These are phyloP conservation scores for Malus hybrid DNA, from an alignment of 331 rosid genomes.

Conservation along the genomic window DNA sequence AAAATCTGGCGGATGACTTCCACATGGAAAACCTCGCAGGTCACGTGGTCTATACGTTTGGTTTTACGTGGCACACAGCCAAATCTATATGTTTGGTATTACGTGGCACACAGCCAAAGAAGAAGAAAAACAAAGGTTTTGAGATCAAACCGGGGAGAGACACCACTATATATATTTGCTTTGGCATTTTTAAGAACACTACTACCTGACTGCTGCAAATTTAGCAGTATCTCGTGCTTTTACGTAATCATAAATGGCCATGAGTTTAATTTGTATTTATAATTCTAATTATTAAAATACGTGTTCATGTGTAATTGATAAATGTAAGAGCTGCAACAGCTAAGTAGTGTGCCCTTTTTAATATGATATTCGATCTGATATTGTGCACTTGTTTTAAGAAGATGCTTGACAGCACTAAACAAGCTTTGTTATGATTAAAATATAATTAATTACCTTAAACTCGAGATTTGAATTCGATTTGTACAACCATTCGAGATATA, in stretches of 20 bases:
- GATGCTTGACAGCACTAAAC: neutral
- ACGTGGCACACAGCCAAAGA: no score
- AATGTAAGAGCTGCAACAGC: no score
- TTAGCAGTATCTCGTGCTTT: no score
- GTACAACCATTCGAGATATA: no score
- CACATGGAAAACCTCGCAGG: neutral
- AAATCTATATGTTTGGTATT: no score
- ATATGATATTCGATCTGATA: neutral
- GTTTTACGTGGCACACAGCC: neutral
- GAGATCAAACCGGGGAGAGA: neutral
- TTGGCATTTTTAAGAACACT: no score
- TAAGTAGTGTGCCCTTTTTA: neutral
- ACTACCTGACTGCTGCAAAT: no score
- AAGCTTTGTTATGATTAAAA: neutral
- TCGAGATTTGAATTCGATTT: neutral
- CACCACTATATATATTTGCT: no score
- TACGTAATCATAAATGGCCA: no score
- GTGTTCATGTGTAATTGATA: no score
- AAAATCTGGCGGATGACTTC: neutral
- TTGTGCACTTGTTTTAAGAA: neutral
- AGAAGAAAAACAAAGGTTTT: neutral
- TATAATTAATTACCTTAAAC: neutral
- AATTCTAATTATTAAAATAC: no score
- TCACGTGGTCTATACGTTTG: neutral
- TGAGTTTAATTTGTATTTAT: no score